phyloP scores from a whole-genome alignment of 2,329 filamentous ascomycete genomes.

The Bipolaris victoriae region DNA sequence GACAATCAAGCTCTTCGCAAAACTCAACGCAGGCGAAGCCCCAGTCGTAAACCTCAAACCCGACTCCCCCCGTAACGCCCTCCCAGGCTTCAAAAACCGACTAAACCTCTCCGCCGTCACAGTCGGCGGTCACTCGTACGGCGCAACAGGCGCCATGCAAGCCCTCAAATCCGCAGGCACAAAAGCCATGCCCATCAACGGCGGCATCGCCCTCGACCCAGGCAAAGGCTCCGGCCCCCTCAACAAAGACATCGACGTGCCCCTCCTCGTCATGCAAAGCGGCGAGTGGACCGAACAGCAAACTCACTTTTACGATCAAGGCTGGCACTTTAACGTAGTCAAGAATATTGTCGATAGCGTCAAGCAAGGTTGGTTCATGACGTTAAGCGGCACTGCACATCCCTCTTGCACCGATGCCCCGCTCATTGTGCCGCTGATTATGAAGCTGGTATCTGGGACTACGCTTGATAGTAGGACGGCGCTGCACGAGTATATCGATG shows the following conservation, averaged over 20 bases:
- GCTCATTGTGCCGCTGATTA: conserved; percentile 65
- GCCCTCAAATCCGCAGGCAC: conserved; percentile 60
- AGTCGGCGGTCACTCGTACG: conserved; percentile 69
- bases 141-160: conserved; percentile 68
- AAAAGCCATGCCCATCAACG: conserved; percentile 57
- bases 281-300: conserved; percentile 67
- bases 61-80: conserved; percentile 55
- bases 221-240: conserved; percentile 68
- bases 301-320: conserved; percentile 65
- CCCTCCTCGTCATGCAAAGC: conserved; percentile 67
- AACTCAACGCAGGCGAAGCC: conserved; percentile 49
- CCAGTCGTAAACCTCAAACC: conserved; percentile 52
- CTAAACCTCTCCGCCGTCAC: conserved; percentile 63
- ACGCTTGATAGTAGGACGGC: conserved; percentile 63
- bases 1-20: conserved; percentile 51
- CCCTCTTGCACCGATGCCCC: conserved; percentile 71
- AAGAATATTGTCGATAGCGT: conserved; percentile 60
- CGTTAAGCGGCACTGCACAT: conserved; percentile 57
- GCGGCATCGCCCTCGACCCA: conserved; percentile 68
- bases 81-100: conserved; percentile 58
- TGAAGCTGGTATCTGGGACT: conserved; percentile 67
- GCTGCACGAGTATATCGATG: conserved; percentile 65
- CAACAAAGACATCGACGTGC: conserved; percentile 64
- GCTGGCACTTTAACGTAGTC: conserved; percentile 68
- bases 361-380: conserved; percentile 56